Conservation (phyloP, 768 basidiomycete genomes). For the Tulasnella sp. region DNA sequence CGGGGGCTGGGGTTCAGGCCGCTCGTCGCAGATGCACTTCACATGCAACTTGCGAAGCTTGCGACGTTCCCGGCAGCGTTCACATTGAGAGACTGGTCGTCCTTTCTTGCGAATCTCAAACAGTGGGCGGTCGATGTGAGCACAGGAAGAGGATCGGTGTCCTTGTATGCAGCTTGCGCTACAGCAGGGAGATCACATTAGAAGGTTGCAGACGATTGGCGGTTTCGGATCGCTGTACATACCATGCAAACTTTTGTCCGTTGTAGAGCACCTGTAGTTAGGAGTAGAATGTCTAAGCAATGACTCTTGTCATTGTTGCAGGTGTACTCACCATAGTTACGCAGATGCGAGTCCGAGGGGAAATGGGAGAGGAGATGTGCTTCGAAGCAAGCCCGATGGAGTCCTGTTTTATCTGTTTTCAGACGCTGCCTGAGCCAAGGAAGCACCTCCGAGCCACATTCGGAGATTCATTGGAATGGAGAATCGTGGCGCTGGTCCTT, state of each 20-base stretch:
- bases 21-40: constrained; percentile 64
- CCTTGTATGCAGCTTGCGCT: constrained; percentile 95
- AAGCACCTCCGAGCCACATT: constrained; percentile 12
- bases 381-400: neutral
- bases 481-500: constrained; percentile 14
- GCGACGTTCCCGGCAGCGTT: constrained; percentile 77
- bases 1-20: constrained; percentile 23
- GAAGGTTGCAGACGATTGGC: neutral
- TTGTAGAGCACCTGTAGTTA: constrained; percentile 20
- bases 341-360: neutral
- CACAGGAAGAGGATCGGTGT: constrained; percentile 85
- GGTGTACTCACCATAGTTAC: neutral
- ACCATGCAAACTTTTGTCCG: constrained; percentile 25
- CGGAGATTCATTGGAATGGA: constrained; percentile 15
- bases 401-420: constrained; percentile 12
- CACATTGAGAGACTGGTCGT: constrained; percentile 85
- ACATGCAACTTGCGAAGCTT: constrained; percentile 77
- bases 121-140: constrained; percentile 82
- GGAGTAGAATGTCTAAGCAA: neutral
- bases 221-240: neutral
- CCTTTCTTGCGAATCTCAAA: constrained; percentile 95
- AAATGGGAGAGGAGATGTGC: neutral
- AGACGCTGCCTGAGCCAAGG: neutral
- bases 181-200: constrained; percentile 11
- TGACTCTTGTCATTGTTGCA: neutral